Percentiles rank a stretch among this genome's conserved stretches.
Evolutionary conservation across 1,139 yeast genomes (phyloP).

Genomic region (Suhomyces guaymorum): DNA sequence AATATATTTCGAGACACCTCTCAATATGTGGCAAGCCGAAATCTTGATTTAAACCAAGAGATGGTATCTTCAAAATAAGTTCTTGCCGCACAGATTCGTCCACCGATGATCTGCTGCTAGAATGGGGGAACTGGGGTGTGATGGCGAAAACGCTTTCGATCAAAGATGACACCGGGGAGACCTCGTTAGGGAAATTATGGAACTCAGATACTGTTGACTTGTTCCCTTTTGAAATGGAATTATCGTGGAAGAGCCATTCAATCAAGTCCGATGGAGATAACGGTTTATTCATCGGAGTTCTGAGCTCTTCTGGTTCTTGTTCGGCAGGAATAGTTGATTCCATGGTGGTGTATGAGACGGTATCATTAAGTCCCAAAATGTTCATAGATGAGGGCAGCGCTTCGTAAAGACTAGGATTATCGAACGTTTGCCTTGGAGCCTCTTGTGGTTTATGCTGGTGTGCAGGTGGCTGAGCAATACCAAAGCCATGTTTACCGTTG

Average conservation of each 20-base stretch:
- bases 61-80: constrained; percentile 34
- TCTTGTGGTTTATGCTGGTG: too few species aligned
- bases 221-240: constrained; percentile 12
- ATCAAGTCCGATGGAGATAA: constrained; percentile 32
- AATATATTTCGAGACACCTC: constrained; percentile 38
- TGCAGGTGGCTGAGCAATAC: too few species aligned
- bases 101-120: constrained; percentile 26
- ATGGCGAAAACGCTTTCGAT: constrained; percentile 35
- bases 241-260: constrained; percentile 34
- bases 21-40: constrained; percentile 29
- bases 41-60: constrained; percentile 30
- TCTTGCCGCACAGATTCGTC: constrained; percentile 30
- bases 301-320: neutral
- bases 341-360: too few species aligned
- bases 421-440: too few species aligned
- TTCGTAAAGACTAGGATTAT: too few species aligned
- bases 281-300: constrained; percentile 10
- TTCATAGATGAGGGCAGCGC: too few species aligned
- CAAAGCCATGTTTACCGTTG: too few species aligned
- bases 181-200: constrained; percentile 20
- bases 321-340: too few species aligned
- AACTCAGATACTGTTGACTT: constrained; percentile 15
- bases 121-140: constrained; percentile 31
- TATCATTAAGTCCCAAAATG: too few species aligned
- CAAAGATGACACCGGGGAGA: constrained; percentile 27